Conservation (phyloP, 2,329 filamentous ascomycete species). For the Pseudogymnoascus sp. region DNA sequence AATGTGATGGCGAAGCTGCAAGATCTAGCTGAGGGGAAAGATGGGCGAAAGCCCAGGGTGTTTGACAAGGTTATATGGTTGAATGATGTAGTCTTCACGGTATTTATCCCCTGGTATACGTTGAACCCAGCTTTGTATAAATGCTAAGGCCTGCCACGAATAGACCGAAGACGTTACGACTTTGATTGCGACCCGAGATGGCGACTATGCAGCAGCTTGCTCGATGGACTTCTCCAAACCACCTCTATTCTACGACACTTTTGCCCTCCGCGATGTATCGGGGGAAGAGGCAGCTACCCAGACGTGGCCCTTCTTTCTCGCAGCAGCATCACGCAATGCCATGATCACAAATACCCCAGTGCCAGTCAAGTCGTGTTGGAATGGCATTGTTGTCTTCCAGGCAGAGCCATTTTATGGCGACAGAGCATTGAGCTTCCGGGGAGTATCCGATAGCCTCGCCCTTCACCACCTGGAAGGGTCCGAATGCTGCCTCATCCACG, state of each 20-base stretch:
- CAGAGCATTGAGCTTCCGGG: constrained; percentile 49
- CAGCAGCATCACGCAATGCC: constrained; percentile 42
- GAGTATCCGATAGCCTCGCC: constrained; percentile 54
- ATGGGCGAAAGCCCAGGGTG: constrained; percentile 35
- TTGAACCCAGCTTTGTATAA: not conserved
- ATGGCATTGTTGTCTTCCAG: constrained; percentile 46
- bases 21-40: constrained; percentile 33
- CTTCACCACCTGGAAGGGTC: constrained; percentile 61
- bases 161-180: constrained; percentile 48
- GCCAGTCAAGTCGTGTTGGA: constrained; percentile 50
- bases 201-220: constrained; percentile 55
- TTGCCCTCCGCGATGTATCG: constrained; percentile 48
- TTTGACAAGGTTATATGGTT: constrained; percentile 54
- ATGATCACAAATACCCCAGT: constrained; percentile 43
- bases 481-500: constrained; percentile 71
- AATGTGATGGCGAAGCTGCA: constrained; percentile 51
- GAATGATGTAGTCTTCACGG: constrained; percentile 56
- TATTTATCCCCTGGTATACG: constrained; percentile 26
- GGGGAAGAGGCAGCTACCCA: constrained; percentile 45
- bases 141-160: not conserved
- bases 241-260: constrained; percentile 53
- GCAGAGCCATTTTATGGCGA: constrained; percentile 44
- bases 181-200: constrained; percentile 49
- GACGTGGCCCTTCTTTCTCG: constrained; percentile 53
- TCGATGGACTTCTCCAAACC: constrained; percentile 51